These are phyloP conservation scores for Ceratocystiopsis sp. DNA, from an alignment of 2,329 filamentous ascomycete genomes.

Conservation along the genomic window DNA sequence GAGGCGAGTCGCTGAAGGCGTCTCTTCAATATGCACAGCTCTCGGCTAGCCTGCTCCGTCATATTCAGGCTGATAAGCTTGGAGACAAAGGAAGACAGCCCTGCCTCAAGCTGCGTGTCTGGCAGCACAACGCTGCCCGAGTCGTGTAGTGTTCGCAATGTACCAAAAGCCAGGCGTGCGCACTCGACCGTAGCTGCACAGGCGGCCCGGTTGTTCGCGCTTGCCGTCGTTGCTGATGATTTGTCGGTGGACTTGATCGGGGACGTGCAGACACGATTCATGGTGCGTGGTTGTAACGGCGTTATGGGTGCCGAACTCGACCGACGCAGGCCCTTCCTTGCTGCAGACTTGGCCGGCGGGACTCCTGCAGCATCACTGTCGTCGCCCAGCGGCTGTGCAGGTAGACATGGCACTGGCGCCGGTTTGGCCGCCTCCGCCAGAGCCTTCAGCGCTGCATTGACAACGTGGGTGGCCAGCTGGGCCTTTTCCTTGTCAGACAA, in stretches of 20 bases:
- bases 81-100: slow-evolving; percentile 51
- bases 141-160: slow-evolving; percentile 40
- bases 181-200: slow-evolving; percentile 50
- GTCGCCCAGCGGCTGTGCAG: neutral
- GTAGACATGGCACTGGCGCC: slow-evolving; percentile 7
- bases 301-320: slow-evolving; percentile 42
- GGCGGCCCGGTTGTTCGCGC: slow-evolving; percentile 13
- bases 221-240: slow-evolving; percentile 12
- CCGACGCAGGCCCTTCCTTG: slow-evolving; percentile 29
- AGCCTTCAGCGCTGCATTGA: slow-evolving; percentile 53
- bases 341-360: slow-evolving; percentile 14
- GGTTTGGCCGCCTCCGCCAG: slow-evolving; percentile 49
- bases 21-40: slow-evolving; percentile 48
- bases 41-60: slow-evolving; percentile 51
- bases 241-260: slow-evolving; percentile 18
- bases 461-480: slow-evolving; percentile 52
- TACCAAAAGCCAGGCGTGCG: slow-evolving; percentile 47
- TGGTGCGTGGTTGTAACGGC: slow-evolving; percentile 41
- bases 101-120: slow-evolving; percentile 52
- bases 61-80: slow-evolving; percentile 49
- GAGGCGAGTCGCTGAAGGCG: slow-evolving; percentile 29
- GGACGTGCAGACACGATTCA: slow-evolving; percentile 43
- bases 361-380: neutral
- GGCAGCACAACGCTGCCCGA: slow-evolving; percentile 36
- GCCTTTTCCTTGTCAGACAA: slow-evolving; percentile 44